phyloP scores from a whole-genome alignment of 192 early-diverging fungal genomes.

The Coemansia sp. region DNA sequence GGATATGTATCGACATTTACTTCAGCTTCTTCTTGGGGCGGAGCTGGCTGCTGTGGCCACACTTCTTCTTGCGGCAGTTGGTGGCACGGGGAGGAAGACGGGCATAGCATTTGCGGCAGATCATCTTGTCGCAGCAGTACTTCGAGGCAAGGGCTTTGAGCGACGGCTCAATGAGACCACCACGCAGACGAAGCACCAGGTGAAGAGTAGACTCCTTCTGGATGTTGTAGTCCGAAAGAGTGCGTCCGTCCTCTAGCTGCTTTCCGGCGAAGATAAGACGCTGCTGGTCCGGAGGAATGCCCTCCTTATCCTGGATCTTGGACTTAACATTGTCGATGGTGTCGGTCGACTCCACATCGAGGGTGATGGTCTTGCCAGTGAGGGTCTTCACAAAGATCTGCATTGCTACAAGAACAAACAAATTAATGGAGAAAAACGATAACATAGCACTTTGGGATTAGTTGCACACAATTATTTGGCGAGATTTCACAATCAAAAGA shows the following conservation, averaged over 20 bases:
- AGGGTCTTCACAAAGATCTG: constrained; percentile 89
- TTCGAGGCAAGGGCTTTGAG: constrained; percentile 97
- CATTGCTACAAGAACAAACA: constrained; percentile 55
- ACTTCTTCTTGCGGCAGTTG: constrained; percentile 99
- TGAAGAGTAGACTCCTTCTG: constrained; percentile 99
- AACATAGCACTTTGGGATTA: not conserved
- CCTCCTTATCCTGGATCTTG: constrained; percentile 99
- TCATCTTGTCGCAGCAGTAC: constrained; percentile 99
- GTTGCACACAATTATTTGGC: not conserved
- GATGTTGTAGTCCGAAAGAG: constrained; percentile 99
- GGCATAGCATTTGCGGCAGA: constrained; percentile 99
- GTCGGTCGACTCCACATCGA: constrained; percentile 91
- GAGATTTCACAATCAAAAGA: not conserved
- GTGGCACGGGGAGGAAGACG: constrained; percentile 98
- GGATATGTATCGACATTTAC: constrained; percentile 53
- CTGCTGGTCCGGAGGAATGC: constrained; percentile 99
- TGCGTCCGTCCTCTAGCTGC: constrained; percentile 99
- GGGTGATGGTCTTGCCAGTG: constrained; percentile 83
- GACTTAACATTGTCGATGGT: constrained; percentile 90
- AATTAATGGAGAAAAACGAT: not conserved
- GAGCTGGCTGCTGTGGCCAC: constrained; percentile 98
- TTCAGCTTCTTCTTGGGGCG: constrained; percentile 99
- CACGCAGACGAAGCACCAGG: constrained; percentile 94
- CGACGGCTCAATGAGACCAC: constrained; percentile 98
- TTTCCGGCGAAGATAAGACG: constrained; percentile 99